Evolutionary conservation across 805 yeast species (phyloP).

Genomic region (Zygosaccharomyces gambellarensis): DNA sequence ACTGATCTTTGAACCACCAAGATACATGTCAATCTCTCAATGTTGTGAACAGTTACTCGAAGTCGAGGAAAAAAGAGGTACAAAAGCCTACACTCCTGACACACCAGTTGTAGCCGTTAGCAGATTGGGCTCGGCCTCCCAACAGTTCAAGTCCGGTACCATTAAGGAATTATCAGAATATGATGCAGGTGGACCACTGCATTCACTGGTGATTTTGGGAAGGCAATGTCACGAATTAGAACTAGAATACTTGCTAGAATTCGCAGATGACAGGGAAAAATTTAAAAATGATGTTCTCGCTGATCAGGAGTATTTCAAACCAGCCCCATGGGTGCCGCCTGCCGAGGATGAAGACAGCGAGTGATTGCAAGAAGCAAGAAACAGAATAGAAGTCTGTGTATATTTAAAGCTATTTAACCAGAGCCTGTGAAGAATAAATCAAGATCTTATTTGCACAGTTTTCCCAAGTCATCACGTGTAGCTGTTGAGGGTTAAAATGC

Average conservation of each 20-base stretch:
- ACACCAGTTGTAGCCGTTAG: constrained; percentile 95
- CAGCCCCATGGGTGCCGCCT: constrained; percentile 61
- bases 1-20: constrained; percentile 89
- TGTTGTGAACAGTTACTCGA: constrained; percentile 87
- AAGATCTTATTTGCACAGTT: background rate
- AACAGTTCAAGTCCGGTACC: constrained; percentile 79
- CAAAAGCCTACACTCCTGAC: constrained; percentile 72
- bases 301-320: constrained; percentile 69
- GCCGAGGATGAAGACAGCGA: constrained; percentile 36
- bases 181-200: constrained; percentile 93
- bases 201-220: constrained; percentile 85
- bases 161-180: constrained; percentile 69
- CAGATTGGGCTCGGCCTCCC: constrained; percentile 82
- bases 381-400: background rate
- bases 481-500: background rate
- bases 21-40: constrained; percentile 88
- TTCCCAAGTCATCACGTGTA: constrained; percentile 4
- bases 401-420: background rate
- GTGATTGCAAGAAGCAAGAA: background rate
- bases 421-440: background rate
- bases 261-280: constrained; percentile 54
- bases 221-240: constrained; percentile 93
- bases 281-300: constrained; percentile 42
- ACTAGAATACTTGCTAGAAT: constrained; percentile 74
- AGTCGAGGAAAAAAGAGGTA: constrained; percentile 71